These are phyloP conservation scores for Penicillium daleae DNA, from an alignment of 495 filamentous ascomycete genomes.

Conservation along the genomic window DNA sequence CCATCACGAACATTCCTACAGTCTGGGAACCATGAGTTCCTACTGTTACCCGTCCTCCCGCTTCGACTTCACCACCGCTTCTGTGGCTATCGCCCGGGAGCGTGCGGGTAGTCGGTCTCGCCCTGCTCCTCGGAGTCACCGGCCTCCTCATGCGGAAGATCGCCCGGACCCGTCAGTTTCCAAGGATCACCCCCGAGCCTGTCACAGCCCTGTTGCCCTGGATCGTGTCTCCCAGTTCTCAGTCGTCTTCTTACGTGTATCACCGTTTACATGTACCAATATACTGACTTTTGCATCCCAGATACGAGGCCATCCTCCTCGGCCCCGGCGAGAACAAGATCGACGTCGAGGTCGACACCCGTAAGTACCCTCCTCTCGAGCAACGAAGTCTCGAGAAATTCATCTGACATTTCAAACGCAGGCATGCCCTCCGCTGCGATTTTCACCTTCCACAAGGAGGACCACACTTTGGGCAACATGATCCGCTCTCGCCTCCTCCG, in stretches of 20 bases:
- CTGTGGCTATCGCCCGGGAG: conserved; percentile 20
- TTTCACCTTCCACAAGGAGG: conserved; percentile 95
- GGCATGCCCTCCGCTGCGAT: conserved; percentile 81
- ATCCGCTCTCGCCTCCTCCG: conserved; percentile 79
- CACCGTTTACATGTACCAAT: not conserved
- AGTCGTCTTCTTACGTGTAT: not conserved
- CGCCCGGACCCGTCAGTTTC: conserved; percentile 27
- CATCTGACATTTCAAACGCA: conserved; percentile 33
- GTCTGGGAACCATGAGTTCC: not conserved
- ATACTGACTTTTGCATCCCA: conserved; percentile 38
- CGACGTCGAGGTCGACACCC: conserved; percentile 79
- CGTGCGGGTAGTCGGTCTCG: conserved; percentile 19
- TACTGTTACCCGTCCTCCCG: not conserved
- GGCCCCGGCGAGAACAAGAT: conserved; percentile 90
- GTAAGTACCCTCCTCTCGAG: conserved; percentile 53
- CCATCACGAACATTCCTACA: not conserved
- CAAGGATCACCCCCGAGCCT: not conserved
- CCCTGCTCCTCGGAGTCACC: conserved; percentile 11
- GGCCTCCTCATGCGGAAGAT: conserved; percentile 13
- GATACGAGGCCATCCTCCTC: conserved; percentile 91
- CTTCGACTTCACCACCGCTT: conserved; percentile 16
- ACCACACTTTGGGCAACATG: conserved; percentile 93
- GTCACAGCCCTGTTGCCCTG: not conserved
- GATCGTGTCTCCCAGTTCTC: not conserved
- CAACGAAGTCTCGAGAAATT: too few relatives aligned